A percentile compares a stretch with the other conserved stretches of the same genome.
Evolutionary conservation across 2,329 filamentous ascomycete genomes (phyloP).

Genomic region (Botrytis byssoidea): DNA sequence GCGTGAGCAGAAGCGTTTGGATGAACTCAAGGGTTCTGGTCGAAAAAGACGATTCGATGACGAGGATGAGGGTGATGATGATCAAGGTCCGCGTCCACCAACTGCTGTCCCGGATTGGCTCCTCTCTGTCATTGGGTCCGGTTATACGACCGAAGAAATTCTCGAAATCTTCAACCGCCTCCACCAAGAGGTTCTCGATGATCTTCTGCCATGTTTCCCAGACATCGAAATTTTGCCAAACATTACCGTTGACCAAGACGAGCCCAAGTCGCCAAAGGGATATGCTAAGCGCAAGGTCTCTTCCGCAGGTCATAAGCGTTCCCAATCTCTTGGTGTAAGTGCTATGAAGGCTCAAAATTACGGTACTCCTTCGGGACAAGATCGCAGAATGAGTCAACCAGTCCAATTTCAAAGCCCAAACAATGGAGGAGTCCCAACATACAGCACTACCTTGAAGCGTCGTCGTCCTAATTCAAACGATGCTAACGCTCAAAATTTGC

Average conservation of each 20-base stretch:
- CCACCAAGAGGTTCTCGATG: slow-evolving; percentile 40
- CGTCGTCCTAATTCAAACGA: slow-evolving; percentile 24
- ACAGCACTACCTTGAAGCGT: slow-evolving; percentile 28
- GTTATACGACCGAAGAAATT: slow-evolving; percentile 40
- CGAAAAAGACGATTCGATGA: slow-evolving; percentile 35
- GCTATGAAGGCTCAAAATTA: background rate
- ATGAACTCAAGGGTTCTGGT: slow-evolving; percentile 39
- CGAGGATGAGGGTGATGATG: slow-evolving; percentile 32
- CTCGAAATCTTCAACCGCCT: slow-evolving; percentile 41
- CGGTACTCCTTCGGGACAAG: slow-evolving; percentile 22
- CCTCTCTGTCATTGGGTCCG: slow-evolving; percentile 36
- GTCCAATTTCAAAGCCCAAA: background rate
- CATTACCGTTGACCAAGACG: slow-evolving; percentile 35
- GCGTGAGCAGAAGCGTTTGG: slow-evolving; percentile 60
- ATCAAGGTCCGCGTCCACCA: slow-evolving; percentile 29
- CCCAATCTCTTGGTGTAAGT: slow-evolving; percentile 36
- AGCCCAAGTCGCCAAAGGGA: slow-evolving; percentile 36
- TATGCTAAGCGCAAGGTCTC: slow-evolving; percentile 30
- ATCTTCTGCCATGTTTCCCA: slow-evolving; percentile 41
- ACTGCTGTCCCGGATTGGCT: slow-evolving; percentile 40
- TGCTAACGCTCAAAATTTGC: slow-evolving; percentile 11
- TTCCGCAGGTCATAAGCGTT: slow-evolving; percentile 34
- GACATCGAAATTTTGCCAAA: slow-evolving; percentile 45
- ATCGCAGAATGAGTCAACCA: slow-evolving; percentile 28
- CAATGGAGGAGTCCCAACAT: slow-evolving; percentile 21